A percentile compares a stretch with the other conserved stretches of the same genome.
These are phyloP conservation scores for Phytomonas sp. DNA, from an alignment of 208 protist genomes.

Conservation along the genomic window DNA sequence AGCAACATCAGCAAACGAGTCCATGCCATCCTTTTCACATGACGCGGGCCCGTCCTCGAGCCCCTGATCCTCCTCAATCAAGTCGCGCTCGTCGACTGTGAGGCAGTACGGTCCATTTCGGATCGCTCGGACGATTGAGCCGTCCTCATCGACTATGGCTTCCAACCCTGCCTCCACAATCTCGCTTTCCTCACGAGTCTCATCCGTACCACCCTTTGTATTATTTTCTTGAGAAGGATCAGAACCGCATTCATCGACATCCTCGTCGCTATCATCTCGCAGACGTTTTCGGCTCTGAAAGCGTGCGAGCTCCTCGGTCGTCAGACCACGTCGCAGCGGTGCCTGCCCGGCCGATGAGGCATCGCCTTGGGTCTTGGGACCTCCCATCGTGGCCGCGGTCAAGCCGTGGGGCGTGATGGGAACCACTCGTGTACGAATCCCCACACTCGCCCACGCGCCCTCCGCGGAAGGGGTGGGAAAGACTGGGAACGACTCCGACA, in stretches of 20 bases:
- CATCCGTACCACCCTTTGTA: conserved; percentile 6
- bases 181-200: conserved; percentile 9
- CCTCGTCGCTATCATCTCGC: conserved; percentile 4
- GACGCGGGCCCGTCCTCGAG: conserved; percentile 3
- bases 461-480: background rate
- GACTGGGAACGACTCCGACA: background rate
- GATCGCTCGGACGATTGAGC: conserved; percentile 45
- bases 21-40: conserved; percentile 1
- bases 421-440: background rate
- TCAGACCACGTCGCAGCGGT: background rate
- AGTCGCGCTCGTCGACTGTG: conserved; percentile 54
- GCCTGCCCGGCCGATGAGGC: background rate
- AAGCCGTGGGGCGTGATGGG: background rate
- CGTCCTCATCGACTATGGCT: conserved; percentile 31
- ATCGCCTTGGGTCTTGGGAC: background rate
- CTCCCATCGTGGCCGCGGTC: background rate
- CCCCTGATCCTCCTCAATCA: conserved; percentile 22
- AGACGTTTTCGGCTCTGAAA: background rate
- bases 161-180: conserved; percentile 16
- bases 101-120: conserved; percentile 50
- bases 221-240: background rate
- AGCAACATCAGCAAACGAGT: conserved; percentile 15
- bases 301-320: background rate
- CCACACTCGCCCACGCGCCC: background rate
- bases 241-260: background rate